A percentile compares a stretch with the other conserved stretches of the same genome.
Evolutionary conservation across 1,284 basidiomycete genomes (phyloP).

Genomic region (Somion occarium): DNA sequence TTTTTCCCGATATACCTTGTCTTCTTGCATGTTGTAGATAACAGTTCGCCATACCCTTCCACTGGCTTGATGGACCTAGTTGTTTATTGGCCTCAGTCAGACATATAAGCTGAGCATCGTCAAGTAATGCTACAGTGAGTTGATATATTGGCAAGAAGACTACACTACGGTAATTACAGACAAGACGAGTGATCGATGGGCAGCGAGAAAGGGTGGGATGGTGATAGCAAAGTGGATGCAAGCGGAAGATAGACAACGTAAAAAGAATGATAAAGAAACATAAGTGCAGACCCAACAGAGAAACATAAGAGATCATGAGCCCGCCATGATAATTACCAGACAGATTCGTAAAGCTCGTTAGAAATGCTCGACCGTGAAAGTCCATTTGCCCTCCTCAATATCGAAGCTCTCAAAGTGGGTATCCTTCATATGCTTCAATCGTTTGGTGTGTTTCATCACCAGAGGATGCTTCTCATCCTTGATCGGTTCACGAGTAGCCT

Average conservation of each 20-base stretch:
- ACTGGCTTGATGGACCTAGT: no score
- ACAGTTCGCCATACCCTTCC: no score
- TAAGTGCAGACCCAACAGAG: neutral
- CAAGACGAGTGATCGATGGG: neutral
- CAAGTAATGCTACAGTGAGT: no score
- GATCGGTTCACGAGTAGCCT: constrained; percentile 87
- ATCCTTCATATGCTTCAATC: constrained; percentile 80
- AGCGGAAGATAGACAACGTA: neutral
- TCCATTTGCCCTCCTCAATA: constrained; percentile 82
- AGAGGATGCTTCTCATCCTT: constrained; percentile 77
- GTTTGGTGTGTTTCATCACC: constrained; percentile 76
- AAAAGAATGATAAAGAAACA: neutral
- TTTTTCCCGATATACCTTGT: no score
- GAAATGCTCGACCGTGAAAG: constrained; percentile 93
- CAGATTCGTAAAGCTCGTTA: constrained; percentile 23
- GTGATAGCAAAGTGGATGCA: neutral
- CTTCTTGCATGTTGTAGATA: no score
- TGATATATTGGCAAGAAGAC: neutral
- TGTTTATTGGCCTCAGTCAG: no score
- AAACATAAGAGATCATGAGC: neutral
- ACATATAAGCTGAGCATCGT: no score
- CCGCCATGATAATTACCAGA: no score
- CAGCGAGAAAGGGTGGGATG: neutral
- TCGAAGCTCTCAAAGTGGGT: constrained; percentile 87
- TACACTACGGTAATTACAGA: neutral